A percentile compares a stretch with the other conserved stretches of the same genome.
These are phyloP conservation scores for Leccinum fallax DNA, from an alignment of 1,284 basidiomycete genomes.

Conservation along the genomic window DNA sequence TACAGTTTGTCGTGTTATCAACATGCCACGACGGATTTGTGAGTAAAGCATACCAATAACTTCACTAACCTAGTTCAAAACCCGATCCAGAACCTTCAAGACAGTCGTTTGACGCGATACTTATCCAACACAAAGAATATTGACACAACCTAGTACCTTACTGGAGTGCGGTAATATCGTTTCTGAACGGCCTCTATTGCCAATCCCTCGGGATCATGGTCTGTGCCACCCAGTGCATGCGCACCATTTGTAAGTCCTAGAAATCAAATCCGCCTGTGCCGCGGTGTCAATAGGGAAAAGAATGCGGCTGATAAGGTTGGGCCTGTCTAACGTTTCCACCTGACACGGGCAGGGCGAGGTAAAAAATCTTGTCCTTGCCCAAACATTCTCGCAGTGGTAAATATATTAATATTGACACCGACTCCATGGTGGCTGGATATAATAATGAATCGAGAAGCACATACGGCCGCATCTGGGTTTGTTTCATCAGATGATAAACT, in stretches of 20 bases:
- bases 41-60: background rate
- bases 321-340: background rate
- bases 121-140: background rate
- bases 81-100: background rate
- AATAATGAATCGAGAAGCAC: background rate
- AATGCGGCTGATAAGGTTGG: no score
- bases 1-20: conserved; percentile 2
- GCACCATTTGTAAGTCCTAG: background rate
- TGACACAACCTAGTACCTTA: background rate
- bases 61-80: background rate
- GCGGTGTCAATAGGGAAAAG: no score
- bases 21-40: background rate
- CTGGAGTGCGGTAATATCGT: background rate
- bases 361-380: background rate
- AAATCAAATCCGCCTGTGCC: no score
- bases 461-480: background rate
- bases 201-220: background rate
- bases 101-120: background rate
- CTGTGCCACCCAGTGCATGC: background rate
- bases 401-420: no score
- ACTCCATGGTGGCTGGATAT: background rate
- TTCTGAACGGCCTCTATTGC: background rate
- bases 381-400: no score
- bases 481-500: background rate
- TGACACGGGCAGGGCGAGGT: background rate